Evolutionary conservation across 305 asterid genomes (phyloP).

Genomic region (Solanum chacoense): DNA sequence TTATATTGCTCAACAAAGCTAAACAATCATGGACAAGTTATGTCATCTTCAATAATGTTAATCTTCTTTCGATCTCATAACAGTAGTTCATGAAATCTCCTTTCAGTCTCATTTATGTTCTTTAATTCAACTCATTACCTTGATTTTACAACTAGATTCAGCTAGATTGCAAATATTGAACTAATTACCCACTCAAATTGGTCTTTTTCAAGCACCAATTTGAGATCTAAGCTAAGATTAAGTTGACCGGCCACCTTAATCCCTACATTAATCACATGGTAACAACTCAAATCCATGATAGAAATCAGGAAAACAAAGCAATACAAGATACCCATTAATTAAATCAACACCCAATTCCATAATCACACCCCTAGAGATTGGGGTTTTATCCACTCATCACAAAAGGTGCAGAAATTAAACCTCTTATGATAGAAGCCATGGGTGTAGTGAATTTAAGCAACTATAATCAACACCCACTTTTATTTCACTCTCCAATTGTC

Average conservation of each 20-base stretch:
- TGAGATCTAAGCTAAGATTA: neutral
- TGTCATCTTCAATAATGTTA: neutral
- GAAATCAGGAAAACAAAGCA: neutral
- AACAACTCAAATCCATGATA: neutral
- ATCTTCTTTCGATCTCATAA: no score
- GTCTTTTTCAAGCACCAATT: neutral
- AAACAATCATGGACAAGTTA: neutral
- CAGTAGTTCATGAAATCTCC: neutral
- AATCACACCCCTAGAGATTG: neutral
- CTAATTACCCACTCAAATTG: neutral
- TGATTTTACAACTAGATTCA: neutral
- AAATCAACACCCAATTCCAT: neutral
- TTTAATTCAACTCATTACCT: neutral
- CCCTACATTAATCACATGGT: neutral
- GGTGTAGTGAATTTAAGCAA: neutral
- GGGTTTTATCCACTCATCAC: neutral
- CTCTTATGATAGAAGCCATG: neutral
- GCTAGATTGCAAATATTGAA: neutral
- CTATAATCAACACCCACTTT: neutral
- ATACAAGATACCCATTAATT: neutral
- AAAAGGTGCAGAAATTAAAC: neutral
- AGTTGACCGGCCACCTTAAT: neutral
- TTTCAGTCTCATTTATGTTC: neutral
- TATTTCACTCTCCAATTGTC: neutral
- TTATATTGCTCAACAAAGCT: neutral